Percentiles rank a stretch among this genome's conserved stretches.
Conservation (phyloP, 306 rosid species). For the Corylus avellana region DNA sequence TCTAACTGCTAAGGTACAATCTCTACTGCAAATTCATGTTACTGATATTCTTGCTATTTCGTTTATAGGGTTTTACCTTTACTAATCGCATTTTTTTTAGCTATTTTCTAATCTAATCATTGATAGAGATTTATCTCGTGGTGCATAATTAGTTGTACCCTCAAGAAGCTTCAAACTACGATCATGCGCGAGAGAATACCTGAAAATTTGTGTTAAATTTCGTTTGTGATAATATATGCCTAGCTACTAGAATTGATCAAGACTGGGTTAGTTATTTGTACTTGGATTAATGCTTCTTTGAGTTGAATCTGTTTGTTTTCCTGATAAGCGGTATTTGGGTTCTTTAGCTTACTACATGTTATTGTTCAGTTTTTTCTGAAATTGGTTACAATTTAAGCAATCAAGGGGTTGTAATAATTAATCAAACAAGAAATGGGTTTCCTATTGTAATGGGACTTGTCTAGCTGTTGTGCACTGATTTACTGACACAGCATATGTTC, state of each 20-base stretch:
- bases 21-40: neutral
- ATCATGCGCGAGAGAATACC: neutral
- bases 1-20: constrained; percentile 3
- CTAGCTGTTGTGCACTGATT: neutral
- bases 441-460: neutral
- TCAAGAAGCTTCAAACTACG: neutral
- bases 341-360: no score
- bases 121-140: neutral
- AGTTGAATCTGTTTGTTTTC: neutral
- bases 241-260: neutral
- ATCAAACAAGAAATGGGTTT: neutral
- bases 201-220: neutral
- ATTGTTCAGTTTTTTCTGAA: neutral
- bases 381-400: neutral
- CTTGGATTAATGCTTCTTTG: neutral
- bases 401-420: neutral
- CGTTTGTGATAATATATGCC: neutral
- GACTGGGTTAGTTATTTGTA: neutral
- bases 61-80: neutral
- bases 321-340: neutral
- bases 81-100: neutral
- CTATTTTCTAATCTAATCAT: neutral
- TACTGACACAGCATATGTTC: neutral
- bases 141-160: neutral
- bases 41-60: neutral